Base-by-base conservation (phyloP, 2,329 filamentous ascomycete genomes). In the Penicillium italicum region DNA sequence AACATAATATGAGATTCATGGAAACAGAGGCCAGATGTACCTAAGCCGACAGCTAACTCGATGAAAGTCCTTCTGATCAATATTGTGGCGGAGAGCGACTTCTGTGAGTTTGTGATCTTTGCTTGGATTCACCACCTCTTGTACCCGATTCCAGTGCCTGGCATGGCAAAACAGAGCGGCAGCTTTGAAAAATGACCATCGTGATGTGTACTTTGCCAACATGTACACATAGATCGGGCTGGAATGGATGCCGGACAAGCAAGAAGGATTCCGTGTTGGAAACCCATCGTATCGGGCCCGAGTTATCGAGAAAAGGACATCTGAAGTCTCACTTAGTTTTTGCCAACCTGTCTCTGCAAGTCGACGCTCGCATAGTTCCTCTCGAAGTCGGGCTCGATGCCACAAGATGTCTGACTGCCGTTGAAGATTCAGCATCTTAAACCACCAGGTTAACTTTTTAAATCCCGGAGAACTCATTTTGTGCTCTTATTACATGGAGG, bases 51-150 rank as follows among this genome's bases (percentile, higher is more conserved):
- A 58, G 30, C 67, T 68, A 18, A 72, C 64, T 33, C 59, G 55
- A 49, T 58, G 64, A 55, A 78, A 77, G 16, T 53, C 50, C 5
- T 37, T 56, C 5, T 58, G 60, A 38, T 77, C 68, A 22, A 78
- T 69, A 5, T 65, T 51, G 58, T 79, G 72, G 28, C 76, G 73
- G 11, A 38, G 55, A 24, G 77, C 75, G 6, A 79, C 75, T 48
- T 67, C 63, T 6, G 55, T 55, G 44, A 73, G 56, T 62, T 70
- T 70, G 28, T 61, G 44, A 43, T 66, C 71, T 52, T 76, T 79
- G 31, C 56, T 64, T 1, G 76, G 77, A 62, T 80, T 80, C 18
- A 79, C 69, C 1, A 79, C 77, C 65, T 79, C 77, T 5, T 73
- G 62, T 2, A 79, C 69, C 3, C 51, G 42, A 5, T 55, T 43